These are phyloP conservation scores for Obba rivulosa DNA, from an alignment of 768 basidiomycete species.

Conservation along the genomic window DNA sequence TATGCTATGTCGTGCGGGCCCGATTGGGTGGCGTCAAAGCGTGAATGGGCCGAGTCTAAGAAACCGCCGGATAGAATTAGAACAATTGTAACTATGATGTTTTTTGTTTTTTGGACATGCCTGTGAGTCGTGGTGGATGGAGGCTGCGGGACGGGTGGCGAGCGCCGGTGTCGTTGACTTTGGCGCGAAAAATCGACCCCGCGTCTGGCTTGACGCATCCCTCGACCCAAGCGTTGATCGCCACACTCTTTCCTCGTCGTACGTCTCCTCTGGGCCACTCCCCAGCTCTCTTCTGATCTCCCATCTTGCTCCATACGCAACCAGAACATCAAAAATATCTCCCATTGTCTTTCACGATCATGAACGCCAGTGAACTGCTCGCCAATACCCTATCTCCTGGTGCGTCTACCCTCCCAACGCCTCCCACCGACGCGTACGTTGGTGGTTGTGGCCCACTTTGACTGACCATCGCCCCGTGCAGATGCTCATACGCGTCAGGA, in stretches of 20 bases:
- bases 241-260: neutral
- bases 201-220: constrained; percentile 13
- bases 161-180: constrained; percentile 7
- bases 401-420: constrained; percentile 40
- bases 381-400: constrained; percentile 90
- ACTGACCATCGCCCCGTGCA: constrained; percentile 25
- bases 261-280: constrained; percentile 5
- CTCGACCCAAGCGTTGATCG: constrained; percentile 15
- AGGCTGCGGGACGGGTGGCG: neutral
- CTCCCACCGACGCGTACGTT: constrained; percentile 7
- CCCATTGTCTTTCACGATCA: constrained; percentile 35
- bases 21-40: neutral
- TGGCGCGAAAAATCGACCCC: constrained; percentile 10
- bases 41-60: neutral
- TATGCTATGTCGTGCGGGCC: neutral
- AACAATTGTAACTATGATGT: too few species aligned
- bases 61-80: neutral
- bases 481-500: constrained; percentile 88
- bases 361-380: constrained; percentile 90
- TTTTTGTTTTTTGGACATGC: neutral
- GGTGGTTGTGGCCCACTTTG: neutral
- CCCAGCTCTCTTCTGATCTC: constrained; percentile 4
- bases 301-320: neutral
- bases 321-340: constrained; percentile 5
- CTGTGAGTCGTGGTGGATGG: neutral